Base-by-base conservation (phyloP, 2,329 filamentous ascomycete genomes). In the Exophiala mesophila region DNA sequence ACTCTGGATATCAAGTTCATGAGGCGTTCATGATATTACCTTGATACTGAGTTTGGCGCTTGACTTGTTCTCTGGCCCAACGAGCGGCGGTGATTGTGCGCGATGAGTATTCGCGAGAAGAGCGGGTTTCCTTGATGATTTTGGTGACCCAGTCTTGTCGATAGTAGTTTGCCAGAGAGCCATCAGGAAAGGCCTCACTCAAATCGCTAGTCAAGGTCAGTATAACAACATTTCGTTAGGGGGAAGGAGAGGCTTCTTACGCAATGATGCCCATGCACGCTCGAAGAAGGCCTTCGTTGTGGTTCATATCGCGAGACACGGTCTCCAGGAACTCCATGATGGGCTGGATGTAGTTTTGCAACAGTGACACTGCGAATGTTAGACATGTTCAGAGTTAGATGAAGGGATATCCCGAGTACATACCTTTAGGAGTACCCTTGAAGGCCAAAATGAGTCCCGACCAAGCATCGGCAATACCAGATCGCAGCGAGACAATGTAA, bases 391-490 rank as follows among this genome's bases (percentile, higher is more conserved):
- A 31, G 19, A 7, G 23, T 7, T 45, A 34, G 34, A 26, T 24
- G 3, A 39, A 28, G n/a, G 19, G 9, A 55, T 42, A 26, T 45
- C 2, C n/a, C n/a, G n/a, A n/a, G n/a, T 37, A 52, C 62, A 44
- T 58, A 68, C 65, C 61, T 45, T 67, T 61, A 39, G 63, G 57
- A 21, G 59, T 86, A 38, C 76, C 69, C 73, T 92, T 94, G 83
- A 97, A 88, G 39, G 92, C 88, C 63, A 90, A 82, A 61, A 98
- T 88, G 54, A 95, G 92, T 55, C 92, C 92, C 58, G 89, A 88
- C 89, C 94, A 98, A 23, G 92, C 92, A 73, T 98, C 92, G 83
- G 97, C 95, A 55, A 98, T 97, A 56, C 90, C 92, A 63, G 98
- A 94, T 40, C 92, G 83, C 36, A 98, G 77, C 15, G 89, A 95